Evolutionary conservation across 2,329 filamentous ascomycete genomes (phyloP).

Genomic region (Ceratocystis alfenasii): DNA sequence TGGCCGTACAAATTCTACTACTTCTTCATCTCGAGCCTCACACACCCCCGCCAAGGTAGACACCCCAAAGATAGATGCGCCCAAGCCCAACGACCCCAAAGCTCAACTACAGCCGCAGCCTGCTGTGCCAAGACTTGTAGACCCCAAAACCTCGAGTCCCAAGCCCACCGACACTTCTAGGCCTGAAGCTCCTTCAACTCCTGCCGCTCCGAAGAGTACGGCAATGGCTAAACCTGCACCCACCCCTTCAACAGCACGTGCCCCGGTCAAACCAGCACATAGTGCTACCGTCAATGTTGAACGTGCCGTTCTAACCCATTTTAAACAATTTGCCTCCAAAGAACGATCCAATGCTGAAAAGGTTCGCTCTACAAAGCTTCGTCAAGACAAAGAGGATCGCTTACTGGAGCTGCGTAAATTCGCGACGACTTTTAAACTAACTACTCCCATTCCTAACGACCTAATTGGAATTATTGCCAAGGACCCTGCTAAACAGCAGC

Average conservation of each 20-base stretch:
- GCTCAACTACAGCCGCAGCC: slow-evolving; percentile 21
- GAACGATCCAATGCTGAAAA: slow-evolving; percentile 47
- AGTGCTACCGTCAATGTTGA: slow-evolving; percentile 51
- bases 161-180: slow-evolving; percentile 26
- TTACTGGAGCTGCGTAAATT: slow-evolving; percentile 93
- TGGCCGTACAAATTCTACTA: slow-evolving; percentile 3
- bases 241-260: slow-evolving; percentile 11
- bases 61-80: slow-evolving; percentile 13
- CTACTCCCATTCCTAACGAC: slow-evolving; percentile 82
- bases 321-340: slow-evolving; percentile 51
- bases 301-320: slow-evolving; percentile 48
- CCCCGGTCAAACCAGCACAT: slow-evolving; percentile 30
- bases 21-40: slow-evolving; percentile 14
- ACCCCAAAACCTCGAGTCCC: slow-evolving; percentile 24
- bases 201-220: slow-evolving; percentile 19
- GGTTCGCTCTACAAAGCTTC: slow-evolving; percentile 44
- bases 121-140: slow-evolving; percentile 28
- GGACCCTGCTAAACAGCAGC: slow-evolving; percentile 84
- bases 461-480: slow-evolving; percentile 92
- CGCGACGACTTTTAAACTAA: slow-evolving; percentile 83
- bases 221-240: slow-evolving; percentile 7
- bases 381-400: slow-evolving; percentile 78
- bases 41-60: slow-evolving; percentile 14
- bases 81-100: slow-evolving; percentile 13
- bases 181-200: slow-evolving; percentile 25